Evolutionary conservation across 352 stramenopile species (phyloP), one percentile per base, ranked within the genome.

Genomic region (Phytophthora macrochlamydospora): DNA sequence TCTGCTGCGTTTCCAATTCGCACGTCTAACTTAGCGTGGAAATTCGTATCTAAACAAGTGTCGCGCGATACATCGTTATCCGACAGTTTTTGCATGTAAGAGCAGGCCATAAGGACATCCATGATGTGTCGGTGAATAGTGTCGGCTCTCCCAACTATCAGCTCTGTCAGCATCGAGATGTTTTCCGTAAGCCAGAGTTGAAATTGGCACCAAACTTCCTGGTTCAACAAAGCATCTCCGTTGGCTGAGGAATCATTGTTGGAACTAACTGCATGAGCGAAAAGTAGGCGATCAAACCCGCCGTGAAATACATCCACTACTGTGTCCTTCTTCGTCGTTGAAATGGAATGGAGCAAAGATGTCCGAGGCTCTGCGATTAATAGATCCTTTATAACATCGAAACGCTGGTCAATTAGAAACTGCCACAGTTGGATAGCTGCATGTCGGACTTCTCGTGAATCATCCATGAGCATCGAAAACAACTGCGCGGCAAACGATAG

Each of bases 181-280:
- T 92, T 85, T 24, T 91, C 83, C 1, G 78, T 87, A 9, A 94
- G 65, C 86, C 86, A 94, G n/a, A 83, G 64, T n/a, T 90, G 82
- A 45, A 94, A 94, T 48, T 91, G 78, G 9, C 89, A 68, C 84
- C 84, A 92, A 18, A 75, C 86, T 11, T 92, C 81, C 53, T 78
- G 71, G 30, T 76, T 90, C 0, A 78, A 32, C 18, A 29, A 48
- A 13, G 50, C 18, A 44, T 51, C 28, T 4, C n/a, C 9, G 9
- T 12, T 48, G 50, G 32, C 58, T 11, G 11, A 9, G 7, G 11
- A 30, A 0, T 9, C 11, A 9, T 4, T 18, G n/a, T 38, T 4
- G 31, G 24, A 18, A 57, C 18, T 64, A 55, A 11, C 35, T 40
- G 35, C 6, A 40, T 11, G 35, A 40, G 35, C 35, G 18, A 85